A percentile compares a stretch with the other conserved stretches of the same genome.
phyloP scores from a whole-genome alignment of 2,329 filamentous ascomycete genomes.

The Fusarium denticulatum region DNA sequence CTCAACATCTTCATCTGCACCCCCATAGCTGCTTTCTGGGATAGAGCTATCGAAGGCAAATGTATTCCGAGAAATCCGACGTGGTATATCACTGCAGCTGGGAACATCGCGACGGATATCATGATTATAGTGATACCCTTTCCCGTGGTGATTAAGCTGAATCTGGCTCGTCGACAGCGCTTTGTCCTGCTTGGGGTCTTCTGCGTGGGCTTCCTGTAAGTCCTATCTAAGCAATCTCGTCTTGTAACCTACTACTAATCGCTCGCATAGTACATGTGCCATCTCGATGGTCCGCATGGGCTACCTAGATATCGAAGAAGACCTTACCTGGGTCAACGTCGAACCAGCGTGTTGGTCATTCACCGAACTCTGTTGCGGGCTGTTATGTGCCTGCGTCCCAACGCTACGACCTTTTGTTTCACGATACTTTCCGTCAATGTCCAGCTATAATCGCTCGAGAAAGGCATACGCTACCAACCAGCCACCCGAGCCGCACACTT shows the following conservation, averaged over 20 bases:
- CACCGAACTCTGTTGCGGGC: background rate
- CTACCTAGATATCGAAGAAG: background rate
- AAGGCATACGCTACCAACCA: background rate
- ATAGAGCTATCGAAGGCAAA: accelerated
- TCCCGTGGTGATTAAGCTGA: background rate
- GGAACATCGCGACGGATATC: background rate
- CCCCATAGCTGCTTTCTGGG: background rate
- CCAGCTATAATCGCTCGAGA: background rate
- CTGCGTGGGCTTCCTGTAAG: background rate
- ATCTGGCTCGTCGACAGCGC: background rate
- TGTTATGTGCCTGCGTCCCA: background rate
- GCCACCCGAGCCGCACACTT: accelerated
- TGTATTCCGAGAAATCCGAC: background rate
- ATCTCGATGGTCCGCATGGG: background rate
- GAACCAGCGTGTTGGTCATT: background rate
- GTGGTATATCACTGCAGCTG: background rate
- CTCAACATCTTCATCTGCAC: background rate
- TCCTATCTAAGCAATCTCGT: too few species aligned
- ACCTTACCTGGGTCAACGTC: background rate
- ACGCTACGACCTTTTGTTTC: background rate
- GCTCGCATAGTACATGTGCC: background rate
- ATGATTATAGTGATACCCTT: background rate
- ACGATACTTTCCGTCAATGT: background rate
- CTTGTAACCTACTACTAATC: accelerated
- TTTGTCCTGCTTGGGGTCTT: background rate